Conservation (phyloP, 805 yeast genomes). For the Candida manassasensis region DNA sequence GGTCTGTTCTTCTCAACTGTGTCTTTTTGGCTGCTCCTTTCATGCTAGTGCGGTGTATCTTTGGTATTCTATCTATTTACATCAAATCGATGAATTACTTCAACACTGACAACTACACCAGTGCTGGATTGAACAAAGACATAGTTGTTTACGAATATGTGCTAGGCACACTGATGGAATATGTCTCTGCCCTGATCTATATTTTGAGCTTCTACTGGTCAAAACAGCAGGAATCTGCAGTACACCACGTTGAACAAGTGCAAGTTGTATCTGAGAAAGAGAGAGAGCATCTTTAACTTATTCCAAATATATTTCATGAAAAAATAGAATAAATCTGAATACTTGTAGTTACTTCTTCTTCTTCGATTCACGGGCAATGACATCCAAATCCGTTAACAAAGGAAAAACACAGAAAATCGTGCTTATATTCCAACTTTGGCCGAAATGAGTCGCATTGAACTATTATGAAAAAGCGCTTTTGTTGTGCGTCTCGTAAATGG, state of each 20-base stretch:
- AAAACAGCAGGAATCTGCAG: neutral
- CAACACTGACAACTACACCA: constrained; percentile 24
- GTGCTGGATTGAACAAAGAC: constrained; percentile 15
- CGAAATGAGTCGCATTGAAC: too few species aligned
- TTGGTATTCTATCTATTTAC: constrained; percentile 30
- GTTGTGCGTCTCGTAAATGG: too few species aligned
- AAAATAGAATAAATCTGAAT: too few species aligned
- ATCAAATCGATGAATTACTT: constrained; percentile 30
- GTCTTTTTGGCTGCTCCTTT: constrained; percentile 27
- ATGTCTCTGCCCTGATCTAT: constrained; percentile 16
- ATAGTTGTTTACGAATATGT: constrained; percentile 31
- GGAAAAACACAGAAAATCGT: too few species aligned
- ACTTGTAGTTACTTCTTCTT: too few species aligned
- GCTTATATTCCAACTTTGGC: too few species aligned
- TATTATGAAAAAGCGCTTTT: too few species aligned
- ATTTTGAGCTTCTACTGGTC: constrained; percentile 10
- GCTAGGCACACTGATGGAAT: constrained; percentile 35
- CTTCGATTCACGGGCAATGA: too few species aligned
- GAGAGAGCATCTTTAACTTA: too few species aligned
- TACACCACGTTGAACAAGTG: neutral
- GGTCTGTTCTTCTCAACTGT: constrained; percentile 11
- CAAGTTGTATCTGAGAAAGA: neutral
- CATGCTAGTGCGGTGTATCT: constrained; percentile 30
- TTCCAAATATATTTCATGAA: too few species aligned
- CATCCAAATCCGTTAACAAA: too few species aligned